Conservation (phyloP, 345 rosid species). For the Passiflora organensis region DNA sequence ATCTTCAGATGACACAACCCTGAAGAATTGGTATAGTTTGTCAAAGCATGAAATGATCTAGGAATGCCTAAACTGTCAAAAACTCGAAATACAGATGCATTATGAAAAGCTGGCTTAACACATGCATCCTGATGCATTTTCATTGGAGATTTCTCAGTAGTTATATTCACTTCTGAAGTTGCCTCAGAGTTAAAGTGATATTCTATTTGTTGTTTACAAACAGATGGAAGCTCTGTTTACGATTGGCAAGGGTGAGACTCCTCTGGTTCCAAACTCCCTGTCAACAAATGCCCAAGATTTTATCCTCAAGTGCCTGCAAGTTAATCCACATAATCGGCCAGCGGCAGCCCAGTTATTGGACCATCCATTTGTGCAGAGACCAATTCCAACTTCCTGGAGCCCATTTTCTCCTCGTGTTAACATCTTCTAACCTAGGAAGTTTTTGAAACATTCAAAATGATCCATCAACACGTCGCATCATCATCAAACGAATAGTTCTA, state of each 20-base stretch:
- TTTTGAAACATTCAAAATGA: too few relatives aligned
- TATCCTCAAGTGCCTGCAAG: conserved; percentile 26
- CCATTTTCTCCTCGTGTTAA: conserved; percentile 6
- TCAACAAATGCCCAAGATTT: conserved; percentile 22
- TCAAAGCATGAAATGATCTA: too few relatives aligned
- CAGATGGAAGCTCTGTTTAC: conserved; percentile 28
- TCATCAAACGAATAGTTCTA: too few relatives aligned
- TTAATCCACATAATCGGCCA: conserved; percentile 24
- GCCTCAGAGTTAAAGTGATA: neutral
- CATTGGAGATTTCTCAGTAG: too few relatives aligned
- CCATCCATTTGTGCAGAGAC: conserved; percentile 21
- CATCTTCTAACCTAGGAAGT: neutral
- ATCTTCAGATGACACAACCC: too few relatives aligned
- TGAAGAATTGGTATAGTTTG: too few relatives aligned
- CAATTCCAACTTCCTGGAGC: neutral
- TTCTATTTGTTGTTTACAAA: neutral
- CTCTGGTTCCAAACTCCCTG: conserved; percentile 17
- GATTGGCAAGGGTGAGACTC: conserved; percentile 28
- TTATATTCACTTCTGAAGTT: neutral
- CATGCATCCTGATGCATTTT: too few relatives aligned
- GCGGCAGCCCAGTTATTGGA: conserved; percentile 17
- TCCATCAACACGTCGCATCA: too few relatives aligned
- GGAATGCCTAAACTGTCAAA: too few relatives aligned
- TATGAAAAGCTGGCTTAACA: too few relatives aligned
- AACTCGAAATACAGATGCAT: too few relatives aligned